Evolutionary conservation across 257 asterid species (phyloP), one percentile per base, ranked within the genome.

Genomic region (Buddleja alternifolia): DNA sequence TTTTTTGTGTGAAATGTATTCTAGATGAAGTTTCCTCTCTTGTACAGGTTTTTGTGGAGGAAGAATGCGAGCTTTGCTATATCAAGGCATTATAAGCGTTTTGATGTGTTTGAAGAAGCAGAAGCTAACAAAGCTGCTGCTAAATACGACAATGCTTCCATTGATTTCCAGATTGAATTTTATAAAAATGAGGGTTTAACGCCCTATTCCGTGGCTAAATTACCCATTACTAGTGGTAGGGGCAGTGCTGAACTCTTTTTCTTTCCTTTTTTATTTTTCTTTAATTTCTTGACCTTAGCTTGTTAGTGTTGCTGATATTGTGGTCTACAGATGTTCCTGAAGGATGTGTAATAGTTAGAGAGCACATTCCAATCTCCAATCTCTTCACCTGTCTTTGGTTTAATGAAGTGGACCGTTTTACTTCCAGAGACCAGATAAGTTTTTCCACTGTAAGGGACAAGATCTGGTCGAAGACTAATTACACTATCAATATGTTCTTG

Each of bases 331-430:
- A 93, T 85, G 98, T 93, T 74, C 97, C 97, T 4, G 97, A 93
- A 81, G 98, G 98, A 36, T 93, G 98, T 76, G 97, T 93, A 20
- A 88, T 93, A 58, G 67, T 93, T 63, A 84, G 80, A 80, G 98
- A 93, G 76, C 98, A 93, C 70, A 73, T 83, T 66, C 98, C 97
- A 9, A 85, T 93, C 75, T 74, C 96, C 73, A 85, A 90, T 71
- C 95, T 93, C 70, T 93, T 90, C 75, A 90, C 97, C 19, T 93
- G 98, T 68, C 95, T 90, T 40, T 90, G 98, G 98, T 93, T 90
- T 72, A 90, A 88, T 50, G 97, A 93, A 77, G 97, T 93, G 16
- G 97, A 93, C 65, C 95, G 98, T 11, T 93, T 90, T 62, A 93
- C 97, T 2, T 87, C 98, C 67, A 83, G 97, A 79, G 98, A 93